Evolutionary conservation across 345 rosid genomes (phyloP).

Genomic region (Angophora floribunda): DNA sequence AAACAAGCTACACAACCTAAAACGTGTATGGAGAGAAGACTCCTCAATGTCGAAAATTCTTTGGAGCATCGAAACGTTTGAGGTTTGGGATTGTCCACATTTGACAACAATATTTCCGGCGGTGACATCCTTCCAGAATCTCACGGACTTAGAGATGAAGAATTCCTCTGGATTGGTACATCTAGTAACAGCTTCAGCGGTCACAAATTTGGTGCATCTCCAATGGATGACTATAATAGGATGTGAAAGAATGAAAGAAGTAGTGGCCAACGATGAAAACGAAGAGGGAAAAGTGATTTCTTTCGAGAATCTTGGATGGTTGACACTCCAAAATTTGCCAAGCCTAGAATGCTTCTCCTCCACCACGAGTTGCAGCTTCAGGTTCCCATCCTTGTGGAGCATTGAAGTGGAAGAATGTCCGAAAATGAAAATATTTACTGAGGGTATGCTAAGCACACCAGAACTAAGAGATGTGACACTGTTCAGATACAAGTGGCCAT

Average conservation of each 20-base stretch:
- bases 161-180: too few relatives aligned
- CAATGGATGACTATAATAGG: too few relatives aligned
- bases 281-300: too few relatives aligned
- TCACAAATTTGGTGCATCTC: too few relatives aligned
- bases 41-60: not conserved
- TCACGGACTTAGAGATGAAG: accelerated
- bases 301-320: accelerated
- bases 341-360: not conserved
- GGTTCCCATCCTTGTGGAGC: accelerated
- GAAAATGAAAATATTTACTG: not conserved
- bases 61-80: not conserved
- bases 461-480: accelerated
- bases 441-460: not conserved
- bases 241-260: too few relatives aligned
- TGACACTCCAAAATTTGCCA: not conserved
- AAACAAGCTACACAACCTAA: not conserved
- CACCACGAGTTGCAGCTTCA: accelerated
- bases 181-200: too few relatives aligned
- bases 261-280: too few relatives aligned
- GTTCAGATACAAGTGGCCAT: accelerated
- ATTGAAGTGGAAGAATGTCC: not conserved
- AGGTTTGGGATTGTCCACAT: not conserved
- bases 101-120: not conserved
- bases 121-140: not conserved
- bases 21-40: not conserved